phyloP scores from a whole-genome alignment of 768 basidiomycete genomes.

The Pleurotus cornucopiae region DNA sequence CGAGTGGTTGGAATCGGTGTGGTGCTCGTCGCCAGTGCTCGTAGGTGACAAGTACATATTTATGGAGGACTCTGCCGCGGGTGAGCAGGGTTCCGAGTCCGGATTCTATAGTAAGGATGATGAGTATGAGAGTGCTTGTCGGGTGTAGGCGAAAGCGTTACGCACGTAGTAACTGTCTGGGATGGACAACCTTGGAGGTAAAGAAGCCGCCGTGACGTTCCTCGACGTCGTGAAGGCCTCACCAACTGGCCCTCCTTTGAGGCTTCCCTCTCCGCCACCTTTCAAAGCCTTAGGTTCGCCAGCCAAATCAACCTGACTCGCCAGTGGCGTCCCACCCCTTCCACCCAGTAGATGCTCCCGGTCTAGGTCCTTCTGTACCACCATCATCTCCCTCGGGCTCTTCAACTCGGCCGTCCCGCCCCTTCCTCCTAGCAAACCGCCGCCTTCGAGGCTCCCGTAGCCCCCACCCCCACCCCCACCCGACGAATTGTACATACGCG shows the following conservation, averaged over 20 bases:
- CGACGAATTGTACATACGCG: neutral
- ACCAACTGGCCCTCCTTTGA: neutral
- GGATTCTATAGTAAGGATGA: neutral
- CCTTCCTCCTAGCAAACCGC: neutral
- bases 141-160: neutral
- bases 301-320: neutral
- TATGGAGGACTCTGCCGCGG: constrained; percentile 5
- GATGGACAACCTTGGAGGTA: constrained; percentile 1
- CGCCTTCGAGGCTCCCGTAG: neutral
- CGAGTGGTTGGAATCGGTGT: constrained; percentile 1
- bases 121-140: neutral
- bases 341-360: neutral
- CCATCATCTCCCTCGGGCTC: too few species aligned
- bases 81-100: constrained; percentile 1
- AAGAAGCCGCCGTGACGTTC: neutral
- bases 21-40: neutral
- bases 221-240: neutral
- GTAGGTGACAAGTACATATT: neutral
- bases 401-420: too few species aligned
- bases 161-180: constrained; percentile 2
- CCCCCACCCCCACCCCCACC: neutral
- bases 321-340: neutral
- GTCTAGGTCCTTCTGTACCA: neutral
- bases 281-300: neutral
- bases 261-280: too few species aligned